phyloP scores from a whole-genome alignment of 2,329 filamentous ascomycete species.

The Phyllosticta paracitricarpa region DNA sequence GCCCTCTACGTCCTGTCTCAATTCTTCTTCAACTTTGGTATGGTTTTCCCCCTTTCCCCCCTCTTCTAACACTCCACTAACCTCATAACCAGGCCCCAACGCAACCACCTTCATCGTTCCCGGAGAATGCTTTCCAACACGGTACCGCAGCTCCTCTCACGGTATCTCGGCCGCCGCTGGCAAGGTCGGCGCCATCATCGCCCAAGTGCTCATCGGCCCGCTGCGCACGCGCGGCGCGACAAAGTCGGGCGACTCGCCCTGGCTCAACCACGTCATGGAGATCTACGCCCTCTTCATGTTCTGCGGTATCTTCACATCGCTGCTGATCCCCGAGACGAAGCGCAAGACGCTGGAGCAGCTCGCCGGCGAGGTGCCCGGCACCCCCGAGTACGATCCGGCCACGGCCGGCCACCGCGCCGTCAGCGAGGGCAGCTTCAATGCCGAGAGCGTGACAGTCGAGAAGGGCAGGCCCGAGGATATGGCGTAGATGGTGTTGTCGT shows the following conservation, averaged over 20 bases:
- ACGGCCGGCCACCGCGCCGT: neutral
- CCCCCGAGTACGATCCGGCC: slow-evolving; percentile 32
- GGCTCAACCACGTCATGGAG: slow-evolving; percentile 64
- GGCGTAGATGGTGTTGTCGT: neutral
- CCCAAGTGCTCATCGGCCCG: slow-evolving; percentile 40
- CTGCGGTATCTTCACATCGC: slow-evolving; percentile 54
- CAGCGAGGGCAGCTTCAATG: neutral
- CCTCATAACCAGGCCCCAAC: slow-evolving; percentile 27
- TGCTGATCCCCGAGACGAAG: slow-evolving; percentile 72
- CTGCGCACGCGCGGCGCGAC: slow-evolving; percentile 45
- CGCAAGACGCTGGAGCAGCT: slow-evolving; percentile 62
- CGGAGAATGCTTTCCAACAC: slow-evolving; percentile 42
- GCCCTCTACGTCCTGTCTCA: slow-evolving; percentile 38
- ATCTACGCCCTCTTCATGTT: slow-evolving; percentile 78
- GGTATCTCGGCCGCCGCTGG: slow-evolving; percentile 40
- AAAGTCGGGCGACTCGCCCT: slow-evolving; percentile 44
- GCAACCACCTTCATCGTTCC: slow-evolving; percentile 43
- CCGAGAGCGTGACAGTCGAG: neutral
- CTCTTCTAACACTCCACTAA: slow-evolving; percentile 12
- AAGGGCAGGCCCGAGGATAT: slow-evolving; percentile 4
- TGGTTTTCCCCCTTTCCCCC: slow-evolving; percentile 10
- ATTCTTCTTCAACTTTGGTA: slow-evolving; percentile 46
- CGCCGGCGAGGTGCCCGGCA: slow-evolving; percentile 55
- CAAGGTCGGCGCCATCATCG: slow-evolving; percentile 41
- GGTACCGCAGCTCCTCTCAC: slow-evolving; percentile 39